phyloP scores from a whole-genome alignment of 2,329 filamentous ascomycete species.

The Celoporthe dispersa region DNA sequence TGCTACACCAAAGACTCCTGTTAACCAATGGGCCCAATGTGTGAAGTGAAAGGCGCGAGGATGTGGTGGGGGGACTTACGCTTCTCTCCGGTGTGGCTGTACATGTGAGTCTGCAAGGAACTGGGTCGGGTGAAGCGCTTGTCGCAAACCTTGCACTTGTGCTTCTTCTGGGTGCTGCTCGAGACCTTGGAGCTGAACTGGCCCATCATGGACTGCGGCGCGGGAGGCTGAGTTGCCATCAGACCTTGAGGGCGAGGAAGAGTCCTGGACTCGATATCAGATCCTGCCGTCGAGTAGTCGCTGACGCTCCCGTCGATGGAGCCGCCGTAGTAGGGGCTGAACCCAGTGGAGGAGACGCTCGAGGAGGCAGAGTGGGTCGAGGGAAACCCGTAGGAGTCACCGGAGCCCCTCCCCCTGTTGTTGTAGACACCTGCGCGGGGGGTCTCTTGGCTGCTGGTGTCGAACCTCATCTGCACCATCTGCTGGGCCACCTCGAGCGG shows the following conservation, averaged over 20 bases:
- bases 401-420: slow-evolving; percentile 68
- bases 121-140: slow-evolving; percentile 95
- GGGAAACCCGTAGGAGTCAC: slow-evolving; percentile 91
- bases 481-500: slow-evolving; percentile 90
- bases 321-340: slow-evolving; percentile 77
- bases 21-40: slow-evolving; percentile 22
- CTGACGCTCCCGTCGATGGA: slow-evolving; percentile 85
- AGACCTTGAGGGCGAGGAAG: slow-evolving; percentile 75
- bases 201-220: slow-evolving; percentile 96
- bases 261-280: slow-evolving; percentile 89
- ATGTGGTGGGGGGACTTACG: slow-evolving; percentile 65
- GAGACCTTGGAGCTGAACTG: slow-evolving; percentile 97
- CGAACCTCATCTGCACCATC: slow-evolving; percentile 81
- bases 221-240: slow-evolving; percentile 68
- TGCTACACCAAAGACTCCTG: slow-evolving; percentile 55
- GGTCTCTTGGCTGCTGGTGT: slow-evolving; percentile 72
- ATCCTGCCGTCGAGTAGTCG: slow-evolving; percentile 88
- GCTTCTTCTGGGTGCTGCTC: slow-evolving; percentile 96
- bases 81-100: slow-evolving; percentile 97
- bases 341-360: slow-evolving; percentile 84
- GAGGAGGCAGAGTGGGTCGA: slow-evolving; percentile 83
- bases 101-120: slow-evolving; percentile 96
- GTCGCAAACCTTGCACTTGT: slow-evolving; percentile 99
- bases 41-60: background rate
- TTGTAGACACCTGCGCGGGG: slow-evolving; percentile 82